Evolutionary conservation across 257 asterid genomes (phyloP), one percentile per base, ranked within the genome.

Genomic region (Capsicum chinense): DNA sequence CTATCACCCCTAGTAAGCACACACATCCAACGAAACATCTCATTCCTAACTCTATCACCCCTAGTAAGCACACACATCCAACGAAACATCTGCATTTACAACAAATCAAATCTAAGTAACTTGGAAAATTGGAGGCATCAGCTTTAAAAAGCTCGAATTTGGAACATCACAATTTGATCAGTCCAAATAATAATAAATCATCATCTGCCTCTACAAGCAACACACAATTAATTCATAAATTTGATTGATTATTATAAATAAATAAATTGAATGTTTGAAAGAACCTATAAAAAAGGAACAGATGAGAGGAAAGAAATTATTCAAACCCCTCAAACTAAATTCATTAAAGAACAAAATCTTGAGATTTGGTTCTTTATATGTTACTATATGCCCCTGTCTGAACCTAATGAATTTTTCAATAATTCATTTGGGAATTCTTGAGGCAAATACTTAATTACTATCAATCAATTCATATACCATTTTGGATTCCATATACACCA

Each of bases 121-220:
- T 26, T 26, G 2, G 33, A 26, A 26, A 13, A 12, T 33, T 39
- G 9, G 76, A 64, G 81, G 85, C 85, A 83, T 83, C 81, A 83
- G 85, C 70, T 70, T 69, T 83, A 83, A 83, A 83, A 83, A 83
- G 85, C 85, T 83, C 81, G 81, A 57, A 83, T 83, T 83, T 63
- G 86, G 56, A 79, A n/a, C 86, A 33, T 84, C 86, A 84, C n/a
- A 50, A 4, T 9, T 78, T 10, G 10, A 84, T 84, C 86, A 84
- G 86, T 11, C 66, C 69, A 60, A 26, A 62, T 74, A 64, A 50
- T 48, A 26, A 60, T 48, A 35, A 67, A 62, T 84, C 86, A 84
- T 84, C 83, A 84, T 63, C 42, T 79, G 83, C 86, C 86, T 26
- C 33, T 26, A 26, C 33, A 26, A 26, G 33, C 33, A 26, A 26